Percentiles rank a stretch among this genome's conserved stretches.
These are phyloP conservation scores for Metarhizium brunneum DNA, from an alignment of 2,329 filamentous ascomycete species.

Conservation along the genomic window DNA sequence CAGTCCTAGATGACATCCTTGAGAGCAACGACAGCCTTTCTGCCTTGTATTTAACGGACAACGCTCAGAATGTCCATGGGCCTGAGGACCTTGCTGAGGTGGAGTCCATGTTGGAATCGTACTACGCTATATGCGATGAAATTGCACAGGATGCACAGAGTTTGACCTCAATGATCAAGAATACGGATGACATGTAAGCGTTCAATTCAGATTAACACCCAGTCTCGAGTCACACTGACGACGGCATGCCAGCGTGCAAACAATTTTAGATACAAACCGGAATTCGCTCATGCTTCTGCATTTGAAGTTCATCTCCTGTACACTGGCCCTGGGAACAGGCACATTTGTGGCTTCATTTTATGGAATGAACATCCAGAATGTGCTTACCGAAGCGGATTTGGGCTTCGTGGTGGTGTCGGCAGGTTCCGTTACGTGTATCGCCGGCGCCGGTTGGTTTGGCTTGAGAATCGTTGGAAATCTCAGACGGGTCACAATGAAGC, in stretches of 20 bases:
- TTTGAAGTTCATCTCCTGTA: slow-evolving; percentile 89
- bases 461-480: neutral
- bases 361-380: slow-evolving; percentile 98
- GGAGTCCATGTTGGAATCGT: slow-evolving; percentile 90
- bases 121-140: slow-evolving; percentile 94
- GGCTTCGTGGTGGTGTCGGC: slow-evolving; percentile 66
- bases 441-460: neutral
- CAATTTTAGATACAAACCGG: slow-evolving; percentile 92
- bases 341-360: slow-evolving; percentile 95
- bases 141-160: slow-evolving; percentile 95
- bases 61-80: slow-evolving; percentile 59
- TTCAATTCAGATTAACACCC: too few relatives aligned
- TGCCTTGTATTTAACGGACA: slow-evolving; percentile 89
- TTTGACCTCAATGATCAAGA: slow-evolving; percentile 84
- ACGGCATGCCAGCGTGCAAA: slow-evolving; percentile 59
- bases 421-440: neutral
- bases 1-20: slow-evolving; percentile 86
- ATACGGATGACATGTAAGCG: slow-evolving; percentile 90
- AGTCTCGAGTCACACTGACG: neutral
- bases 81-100: slow-evolving; percentile 90
- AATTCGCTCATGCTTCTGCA: slow-evolving; percentile 96
- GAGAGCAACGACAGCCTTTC: slow-evolving; percentile 92
- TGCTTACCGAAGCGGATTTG: slow-evolving; percentile 84
- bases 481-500: neutral
- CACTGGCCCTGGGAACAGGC: slow-evolving; percentile 80